phyloP scores from a whole-genome alignment of 2,329 filamentous ascomycete genomes.

The Byssoonygena ceratinophila region DNA sequence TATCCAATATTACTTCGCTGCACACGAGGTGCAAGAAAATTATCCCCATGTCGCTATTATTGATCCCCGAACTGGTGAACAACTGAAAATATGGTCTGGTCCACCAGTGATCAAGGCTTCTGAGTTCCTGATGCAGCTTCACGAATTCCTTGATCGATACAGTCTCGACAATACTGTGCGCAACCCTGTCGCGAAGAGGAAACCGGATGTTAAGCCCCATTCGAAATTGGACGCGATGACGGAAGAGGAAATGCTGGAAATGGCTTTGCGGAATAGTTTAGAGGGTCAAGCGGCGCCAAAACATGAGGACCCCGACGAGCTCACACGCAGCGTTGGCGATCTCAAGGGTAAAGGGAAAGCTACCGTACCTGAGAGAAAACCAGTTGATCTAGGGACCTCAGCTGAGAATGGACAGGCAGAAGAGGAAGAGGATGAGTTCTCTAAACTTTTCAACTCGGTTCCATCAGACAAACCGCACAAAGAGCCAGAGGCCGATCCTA shows the following conservation, averaged over 20 bases:
- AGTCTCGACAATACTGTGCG: constrained; percentile 78
- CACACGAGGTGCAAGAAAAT: constrained; percentile 69
- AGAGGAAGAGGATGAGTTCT: constrained; percentile 19
- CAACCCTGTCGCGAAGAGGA: constrained; percentile 77
- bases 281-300: constrained; percentile 42
- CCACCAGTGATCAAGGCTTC: constrained; percentile 61
- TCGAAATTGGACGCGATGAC: constrained; percentile 80
- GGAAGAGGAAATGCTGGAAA: constrained; percentile 92
- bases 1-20: constrained; percentile 78
- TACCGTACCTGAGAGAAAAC: constrained; percentile 39
- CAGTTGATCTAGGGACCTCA: constrained; percentile 29
- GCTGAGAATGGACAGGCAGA: constrained; percentile 17
- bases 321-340: constrained; percentile 57
- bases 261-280: constrained; percentile 83
- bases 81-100: constrained; percentile 93
- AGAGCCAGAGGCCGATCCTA: constrained; percentile 63
- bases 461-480: constrained; percentile 60
- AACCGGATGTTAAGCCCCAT: constrained; percentile 57
- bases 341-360: constrained; percentile 42
- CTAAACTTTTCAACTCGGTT: constrained; percentile 54
- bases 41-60: constrained; percentile 95
- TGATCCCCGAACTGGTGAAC: constrained; percentile 89
- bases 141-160: constrained; percentile 95
- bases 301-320: constrained; percentile 70
- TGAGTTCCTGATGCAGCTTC: constrained; percentile 83